Conservation (phyloP, 177 flowering plant genomes). For the Vitis hybrid region DNA sequence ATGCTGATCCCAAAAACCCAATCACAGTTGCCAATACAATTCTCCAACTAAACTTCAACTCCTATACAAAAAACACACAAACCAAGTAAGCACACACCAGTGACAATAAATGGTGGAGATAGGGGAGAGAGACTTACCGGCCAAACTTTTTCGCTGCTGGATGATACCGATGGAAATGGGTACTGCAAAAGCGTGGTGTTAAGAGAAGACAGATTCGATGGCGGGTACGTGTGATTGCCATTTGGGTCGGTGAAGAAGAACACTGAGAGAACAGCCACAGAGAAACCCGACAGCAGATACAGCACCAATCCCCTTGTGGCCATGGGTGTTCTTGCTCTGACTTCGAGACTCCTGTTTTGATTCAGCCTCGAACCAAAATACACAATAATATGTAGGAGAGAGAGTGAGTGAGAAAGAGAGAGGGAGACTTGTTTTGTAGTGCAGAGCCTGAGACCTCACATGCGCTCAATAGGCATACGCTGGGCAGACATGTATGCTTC, state of each 20-base stretch:
- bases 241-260: slow-evolving; percentile 22
- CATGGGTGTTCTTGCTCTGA: slow-evolving; percentile 17
- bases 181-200: slow-evolving; percentile 7
- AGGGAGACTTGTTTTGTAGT: background rate
- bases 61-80: slow-evolving; percentile 30
- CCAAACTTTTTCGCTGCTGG: slow-evolving; percentile 47
- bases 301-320: slow-evolving; percentile 45
- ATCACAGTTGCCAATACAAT: slow-evolving; percentile 61
- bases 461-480: background rate
- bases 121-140: slow-evolving; percentile 45
- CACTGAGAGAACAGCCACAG: slow-evolving; percentile 37
- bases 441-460: background rate
- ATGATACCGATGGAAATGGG: slow-evolving; percentile 16
- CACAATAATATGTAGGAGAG: background rate
- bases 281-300: slow-evolving; percentile 46
- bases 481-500: background rate
- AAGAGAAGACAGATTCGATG: slow-evolving; percentile 2
- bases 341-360: background rate
- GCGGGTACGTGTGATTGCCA: background rate
- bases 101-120: background rate
- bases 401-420: slow-evolving; percentile 2
- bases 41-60: slow-evolving; percentile 64
- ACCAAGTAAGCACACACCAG: slow-evolving; percentile 1
- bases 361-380: no score
- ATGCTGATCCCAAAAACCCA: slow-evolving; percentile 87